These are phyloP conservation scores for Loxodes magnus DNA, from an alignment of 73 alveolate genomes.

Conservation along the genomic window DNA sequence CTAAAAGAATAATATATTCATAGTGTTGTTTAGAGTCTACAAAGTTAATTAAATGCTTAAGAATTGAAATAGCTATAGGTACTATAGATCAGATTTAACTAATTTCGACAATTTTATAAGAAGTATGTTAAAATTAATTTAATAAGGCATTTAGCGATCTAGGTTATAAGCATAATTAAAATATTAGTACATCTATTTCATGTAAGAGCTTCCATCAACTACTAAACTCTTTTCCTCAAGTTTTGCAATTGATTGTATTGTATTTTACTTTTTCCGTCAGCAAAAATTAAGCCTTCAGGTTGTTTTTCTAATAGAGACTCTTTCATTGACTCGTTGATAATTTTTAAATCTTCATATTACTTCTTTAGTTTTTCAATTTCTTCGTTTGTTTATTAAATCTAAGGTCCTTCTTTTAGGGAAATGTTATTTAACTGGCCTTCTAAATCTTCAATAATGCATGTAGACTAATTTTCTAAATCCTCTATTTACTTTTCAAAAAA, in stretches of 20 bases:
- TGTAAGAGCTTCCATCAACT: no score
- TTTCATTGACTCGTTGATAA: conserved; percentile 25
- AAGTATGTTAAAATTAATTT: no score
- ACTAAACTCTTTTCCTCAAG: conserved; percentile 10
- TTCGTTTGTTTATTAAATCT: conserved; percentile 28
- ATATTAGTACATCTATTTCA: no score
- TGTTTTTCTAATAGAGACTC: neutral
- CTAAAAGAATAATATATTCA: no score
- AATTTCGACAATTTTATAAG: no score
- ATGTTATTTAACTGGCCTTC: conserved; percentile 29
- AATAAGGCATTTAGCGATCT: no score
- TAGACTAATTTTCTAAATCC: conserved; percentile 30
- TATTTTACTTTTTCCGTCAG: neutral
- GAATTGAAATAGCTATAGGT: no score
- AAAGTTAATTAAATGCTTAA: no score
- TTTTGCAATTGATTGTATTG: conserved; percentile 17
- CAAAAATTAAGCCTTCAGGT: neutral
- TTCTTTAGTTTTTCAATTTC: conserved; percentile 42
- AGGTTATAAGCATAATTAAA: no score
- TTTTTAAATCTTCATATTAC: conserved; percentile 43
- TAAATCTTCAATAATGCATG: conserved; percentile 27
- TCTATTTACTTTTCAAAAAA: conserved; percentile 65
- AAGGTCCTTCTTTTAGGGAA: conserved; percentile 23
- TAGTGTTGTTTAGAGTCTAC: no score
- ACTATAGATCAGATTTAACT: no score